Conservation (phyloP, 2,329 filamentous ascomycete species). For the Claviceps sp. region DNA sequence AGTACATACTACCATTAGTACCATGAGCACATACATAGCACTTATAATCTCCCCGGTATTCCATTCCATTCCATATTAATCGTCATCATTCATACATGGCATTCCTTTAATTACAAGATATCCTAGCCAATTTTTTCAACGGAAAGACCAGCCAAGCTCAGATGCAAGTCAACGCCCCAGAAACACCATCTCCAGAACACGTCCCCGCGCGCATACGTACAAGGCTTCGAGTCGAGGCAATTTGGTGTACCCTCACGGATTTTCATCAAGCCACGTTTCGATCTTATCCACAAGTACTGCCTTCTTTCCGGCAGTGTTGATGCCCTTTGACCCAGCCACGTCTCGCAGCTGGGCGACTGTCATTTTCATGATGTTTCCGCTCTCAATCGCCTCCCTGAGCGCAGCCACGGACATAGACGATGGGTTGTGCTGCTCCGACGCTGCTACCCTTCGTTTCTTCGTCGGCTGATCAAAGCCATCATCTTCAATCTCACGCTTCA, state of each 20-base stretch:
- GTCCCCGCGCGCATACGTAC: not conserved
- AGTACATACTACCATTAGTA: no score
- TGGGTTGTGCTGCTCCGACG: conserved; percentile 20
- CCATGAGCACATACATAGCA: no score
- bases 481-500: conserved; percentile 40
- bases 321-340: conserved; percentile 31
- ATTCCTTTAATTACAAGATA: no score
- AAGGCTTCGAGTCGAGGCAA: not conserved
- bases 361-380: conserved; percentile 37
- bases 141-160: not conserved
- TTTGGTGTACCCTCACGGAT: conserved; percentile 9
- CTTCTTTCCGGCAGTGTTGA: conserved; percentile 39
- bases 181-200: not conserved
- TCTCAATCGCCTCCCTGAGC: conserved; percentile 30
- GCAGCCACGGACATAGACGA: conserved; percentile 30
- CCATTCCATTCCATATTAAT: no score
- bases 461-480: conserved; percentile 25
- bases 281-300: conserved; percentile 40
- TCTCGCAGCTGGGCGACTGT: conserved; percentile 40
- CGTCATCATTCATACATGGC: no score
- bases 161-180: no score
- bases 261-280: conserved; percentile 42
- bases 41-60: no score
- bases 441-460: conserved; percentile 30
- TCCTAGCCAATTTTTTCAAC: not conserved